Conservation (phyloP, 2,329 filamentous ascomycete genomes). For the Stachybotrys elegans region DNA sequence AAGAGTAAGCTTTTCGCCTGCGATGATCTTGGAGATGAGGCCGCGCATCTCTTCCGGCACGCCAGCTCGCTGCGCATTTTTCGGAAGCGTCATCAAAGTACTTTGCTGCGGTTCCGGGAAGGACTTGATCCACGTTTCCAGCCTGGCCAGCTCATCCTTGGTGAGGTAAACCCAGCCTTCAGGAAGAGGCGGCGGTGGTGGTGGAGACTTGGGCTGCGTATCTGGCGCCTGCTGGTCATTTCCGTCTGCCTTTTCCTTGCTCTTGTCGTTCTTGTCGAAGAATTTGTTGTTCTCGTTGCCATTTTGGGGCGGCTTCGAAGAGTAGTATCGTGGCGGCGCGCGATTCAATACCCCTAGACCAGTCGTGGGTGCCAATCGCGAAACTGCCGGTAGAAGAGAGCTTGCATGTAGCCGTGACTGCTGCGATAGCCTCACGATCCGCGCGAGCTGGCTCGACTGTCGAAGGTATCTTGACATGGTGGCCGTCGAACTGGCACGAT, state of each 20-base stretch:
- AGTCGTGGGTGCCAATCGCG: conserved; percentile 21
- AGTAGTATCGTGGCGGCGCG: conserved; percentile 28
- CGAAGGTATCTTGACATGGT: conserved; percentile 63
- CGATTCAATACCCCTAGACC: conserved; percentile 16
- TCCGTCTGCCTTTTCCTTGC: conserved; percentile 7
- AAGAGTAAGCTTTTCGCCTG: conserved; percentile 48
- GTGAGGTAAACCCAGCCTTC: conserved; percentile 42
- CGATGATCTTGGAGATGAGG: conserved; percentile 47
- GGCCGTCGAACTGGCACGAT: conserved; percentile 22
- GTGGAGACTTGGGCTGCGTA: conserved; percentile 24
- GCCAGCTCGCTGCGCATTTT: conserved; percentile 61
- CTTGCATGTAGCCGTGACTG: conserved; percentile 45
- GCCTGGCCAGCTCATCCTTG: conserved; percentile 41
- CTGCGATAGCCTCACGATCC: conserved; percentile 53
- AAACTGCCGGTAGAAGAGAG: conserved; percentile 26
- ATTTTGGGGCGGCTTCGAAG: conserved; percentile 26
- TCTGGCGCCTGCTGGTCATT: neutral
- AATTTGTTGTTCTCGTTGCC: conserved; percentile 17
- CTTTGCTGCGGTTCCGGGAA: conserved; percentile 59
- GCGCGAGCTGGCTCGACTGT: conserved; percentile 61
- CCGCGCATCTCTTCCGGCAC: conserved; percentile 64
- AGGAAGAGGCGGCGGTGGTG: conserved; percentile 30
- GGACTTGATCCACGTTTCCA: conserved; percentile 56
- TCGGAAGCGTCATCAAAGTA: conserved; percentile 54
- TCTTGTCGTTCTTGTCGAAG: conserved; percentile 14